Evolutionary conservation across 306 rosid species (phyloP).

Genomic region (Rosa multiflora): DNA sequence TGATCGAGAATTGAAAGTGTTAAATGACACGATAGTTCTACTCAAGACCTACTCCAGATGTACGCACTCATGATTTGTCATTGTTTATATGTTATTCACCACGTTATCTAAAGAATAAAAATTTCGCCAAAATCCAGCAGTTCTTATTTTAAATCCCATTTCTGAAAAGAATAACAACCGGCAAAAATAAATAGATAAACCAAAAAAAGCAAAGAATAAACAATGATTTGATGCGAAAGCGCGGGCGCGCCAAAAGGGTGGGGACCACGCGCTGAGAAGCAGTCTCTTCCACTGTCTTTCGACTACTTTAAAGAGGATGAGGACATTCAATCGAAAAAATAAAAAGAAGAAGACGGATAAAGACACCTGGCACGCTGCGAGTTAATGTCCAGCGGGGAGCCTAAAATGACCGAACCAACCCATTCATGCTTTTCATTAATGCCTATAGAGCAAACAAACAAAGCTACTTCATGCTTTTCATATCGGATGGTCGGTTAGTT

Average conservation of each 20-base stretch:
- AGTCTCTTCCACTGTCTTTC: neutral
- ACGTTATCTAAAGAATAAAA: neutral
- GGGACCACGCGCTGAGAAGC: neutral
- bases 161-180: neutral
- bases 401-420: conserved; percentile 4
- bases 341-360: neutral
- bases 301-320: neutral
- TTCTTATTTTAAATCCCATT: neutral
- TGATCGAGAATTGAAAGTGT: too few species aligned
- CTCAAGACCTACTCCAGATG: too few species aligned
- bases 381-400: neutral
- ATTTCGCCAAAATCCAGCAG: neutral
- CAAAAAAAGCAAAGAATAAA: neutral
- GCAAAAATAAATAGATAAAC: neutral
- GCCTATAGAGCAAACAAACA: too few species aligned
- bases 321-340: neutral
- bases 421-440: neutral
- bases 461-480: neutral
- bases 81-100: neutral
- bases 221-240: neutral
- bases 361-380: conserved; percentile 7
- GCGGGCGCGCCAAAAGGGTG: neutral
- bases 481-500: conserved; percentile 13
- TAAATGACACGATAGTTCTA: too few species aligned
- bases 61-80: too few species aligned